phyloP scores from a whole-genome alignment of 176 grass and related monocot genomes.

The Chloris gayana region DNA sequence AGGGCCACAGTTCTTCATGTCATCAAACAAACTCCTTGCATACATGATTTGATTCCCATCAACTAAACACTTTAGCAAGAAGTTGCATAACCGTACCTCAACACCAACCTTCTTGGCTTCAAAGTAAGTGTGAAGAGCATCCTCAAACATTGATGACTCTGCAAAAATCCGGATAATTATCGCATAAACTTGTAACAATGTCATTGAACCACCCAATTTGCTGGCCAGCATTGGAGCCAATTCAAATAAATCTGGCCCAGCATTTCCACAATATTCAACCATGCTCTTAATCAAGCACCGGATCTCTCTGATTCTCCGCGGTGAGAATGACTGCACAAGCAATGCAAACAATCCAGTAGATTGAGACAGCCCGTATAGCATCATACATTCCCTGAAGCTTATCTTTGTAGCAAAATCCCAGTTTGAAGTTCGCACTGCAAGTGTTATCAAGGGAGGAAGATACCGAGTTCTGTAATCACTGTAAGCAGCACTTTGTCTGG shows the following conservation, averaged over 20 bases:
- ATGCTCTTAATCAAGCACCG: conserved; percentile 50
- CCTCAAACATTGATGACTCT: conserved; percentile 51
- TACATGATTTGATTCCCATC: conserved; percentile 45
- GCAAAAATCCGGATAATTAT: conserved; percentile 47
- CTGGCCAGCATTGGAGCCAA: conserved; percentile 48
- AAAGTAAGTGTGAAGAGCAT: conserved; percentile 55
- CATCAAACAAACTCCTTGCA: conserved; percentile 61
- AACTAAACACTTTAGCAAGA: conserved; percentile 67
- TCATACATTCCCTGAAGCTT: conserved; percentile 55
- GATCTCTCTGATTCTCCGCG: conserved; percentile 38
- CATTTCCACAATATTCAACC: conserved; percentile 56
- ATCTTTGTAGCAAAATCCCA: conserved; percentile 52
- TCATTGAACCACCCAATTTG: conserved; percentile 45
- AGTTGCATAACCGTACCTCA: conserved; percentile 60
- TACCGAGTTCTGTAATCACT: conserved; percentile 15
- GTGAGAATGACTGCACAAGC: conserved; percentile 44
- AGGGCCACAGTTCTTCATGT: conserved; percentile 59
- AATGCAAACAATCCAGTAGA: conserved; percentile 54
- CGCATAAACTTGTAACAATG: conserved; percentile 62
- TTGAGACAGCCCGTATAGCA: conserved; percentile 45
- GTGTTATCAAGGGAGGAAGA: conserved; percentile 46
- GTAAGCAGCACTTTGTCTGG: neutral
- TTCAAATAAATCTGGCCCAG: conserved; percentile 44
- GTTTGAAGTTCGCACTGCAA: conserved; percentile 51
- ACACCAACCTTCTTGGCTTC: conserved; percentile 59